Evolutionary conservation across 768 basidiomycete genomes (phyloP).

Genomic region (Cantharellus anzutake): DNA sequence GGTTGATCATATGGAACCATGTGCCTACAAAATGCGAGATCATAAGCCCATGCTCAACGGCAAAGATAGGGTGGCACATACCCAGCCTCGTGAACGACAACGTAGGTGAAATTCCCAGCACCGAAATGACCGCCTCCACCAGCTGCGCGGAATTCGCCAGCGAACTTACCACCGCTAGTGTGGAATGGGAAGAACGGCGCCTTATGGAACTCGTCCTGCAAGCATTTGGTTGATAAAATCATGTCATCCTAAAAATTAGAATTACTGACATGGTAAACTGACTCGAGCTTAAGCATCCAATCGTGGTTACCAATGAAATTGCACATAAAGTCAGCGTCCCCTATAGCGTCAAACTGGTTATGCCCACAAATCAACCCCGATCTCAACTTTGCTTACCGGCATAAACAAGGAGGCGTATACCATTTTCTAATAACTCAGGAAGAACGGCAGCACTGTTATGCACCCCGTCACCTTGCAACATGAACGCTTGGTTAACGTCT

Average conservation of each 20-base stretch:
- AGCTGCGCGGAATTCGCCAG: conserved; percentile 52
- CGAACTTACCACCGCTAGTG: conserved; percentile 32
- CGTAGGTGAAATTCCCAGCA: conserved; percentile 76
- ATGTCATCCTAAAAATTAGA: conserved; percentile 15
- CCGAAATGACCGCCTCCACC: conserved; percentile 35
- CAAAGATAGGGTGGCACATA: conserved; percentile 25
- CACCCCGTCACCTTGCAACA: conserved; percentile 68
- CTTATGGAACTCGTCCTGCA: conserved; percentile 5
- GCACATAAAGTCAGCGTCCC: conserved; percentile 30
- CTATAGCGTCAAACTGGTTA: not conserved
- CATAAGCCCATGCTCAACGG: not conserved
- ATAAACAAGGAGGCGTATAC: conserved; percentile 72
- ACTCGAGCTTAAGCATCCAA: conserved; percentile 49
- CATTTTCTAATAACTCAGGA: conserved; percentile 63
- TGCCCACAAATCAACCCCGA: not conserved
- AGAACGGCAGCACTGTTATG: conserved; percentile 65
- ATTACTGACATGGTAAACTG: conserved; percentile 39
- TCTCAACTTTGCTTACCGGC: conserved; percentile 28
- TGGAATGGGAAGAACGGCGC: conserved; percentile 29
- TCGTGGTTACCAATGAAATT: conserved; percentile 40
- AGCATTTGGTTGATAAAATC: not conserved
- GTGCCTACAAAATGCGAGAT: conserved; percentile 20
- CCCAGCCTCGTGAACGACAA: conserved; percentile 63
- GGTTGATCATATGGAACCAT: conserved; percentile 88
- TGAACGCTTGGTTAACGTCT: conserved; percentile 64